These are phyloP conservation scores for Gnaphalium uliginosum DNA, from an alignment of 129 eudicot genomes.

Conservation along the genomic window DNA sequence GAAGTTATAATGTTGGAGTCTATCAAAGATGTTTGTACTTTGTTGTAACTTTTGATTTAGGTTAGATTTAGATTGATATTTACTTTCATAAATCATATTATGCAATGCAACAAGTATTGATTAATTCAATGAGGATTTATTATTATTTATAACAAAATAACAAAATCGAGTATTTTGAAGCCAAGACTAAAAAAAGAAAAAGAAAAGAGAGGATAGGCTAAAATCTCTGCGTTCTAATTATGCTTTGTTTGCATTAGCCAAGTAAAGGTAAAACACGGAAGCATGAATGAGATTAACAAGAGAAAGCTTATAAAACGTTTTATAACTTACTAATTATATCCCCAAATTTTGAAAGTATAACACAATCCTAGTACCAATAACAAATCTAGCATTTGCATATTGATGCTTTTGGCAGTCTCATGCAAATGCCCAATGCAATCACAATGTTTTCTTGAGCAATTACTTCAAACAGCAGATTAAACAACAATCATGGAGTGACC, in stretches of 20 bases:
- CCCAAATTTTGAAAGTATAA: constrained; percentile 23
- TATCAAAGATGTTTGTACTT: no score
- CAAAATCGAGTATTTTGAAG: no score
- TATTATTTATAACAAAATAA: no score
- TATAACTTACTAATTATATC: constrained; percentile 11
- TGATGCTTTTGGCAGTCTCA: not conserved
- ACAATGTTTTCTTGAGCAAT: constrained; percentile 12
- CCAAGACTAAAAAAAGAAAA: no score
- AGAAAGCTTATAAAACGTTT: not conserved
- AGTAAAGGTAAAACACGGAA: not conserved
- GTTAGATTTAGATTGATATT: no score
- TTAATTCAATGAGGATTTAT: no score
- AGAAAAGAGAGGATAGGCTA: no score
- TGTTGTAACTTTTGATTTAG: no score
- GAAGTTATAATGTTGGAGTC: no score
- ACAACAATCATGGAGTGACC: constrained; percentile 56
- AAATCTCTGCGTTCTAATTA: no score
- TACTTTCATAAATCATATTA: no score
- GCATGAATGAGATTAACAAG: not conserved
- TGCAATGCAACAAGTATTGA: no score
- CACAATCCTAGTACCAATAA: constrained; percentile 17
- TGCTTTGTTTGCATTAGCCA: not conserved
- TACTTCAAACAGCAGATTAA: constrained; percentile 7
- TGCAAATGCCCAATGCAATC: constrained; percentile 18
- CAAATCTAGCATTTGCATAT: not conserved